phyloP scores from a whole-genome alignment of 1,284 basidiomycete species.

The Neolentinus lepideus region DNA sequence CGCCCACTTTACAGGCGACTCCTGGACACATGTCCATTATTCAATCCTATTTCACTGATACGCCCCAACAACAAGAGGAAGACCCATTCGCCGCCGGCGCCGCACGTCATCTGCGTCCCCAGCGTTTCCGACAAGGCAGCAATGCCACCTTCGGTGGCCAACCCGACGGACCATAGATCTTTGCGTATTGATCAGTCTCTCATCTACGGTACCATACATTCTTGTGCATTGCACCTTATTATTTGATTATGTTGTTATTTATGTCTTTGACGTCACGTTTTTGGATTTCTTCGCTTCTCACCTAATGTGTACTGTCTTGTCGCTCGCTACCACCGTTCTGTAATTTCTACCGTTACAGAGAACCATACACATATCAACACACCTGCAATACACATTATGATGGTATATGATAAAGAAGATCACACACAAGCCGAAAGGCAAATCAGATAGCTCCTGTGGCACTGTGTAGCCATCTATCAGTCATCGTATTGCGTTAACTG shows the following conservation, averaged over 20 bases:
- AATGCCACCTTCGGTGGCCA: background rate
- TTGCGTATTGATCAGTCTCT: background rate
- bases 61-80: slow-evolving; percentile 6
- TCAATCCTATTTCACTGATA: slow-evolving; percentile 35
- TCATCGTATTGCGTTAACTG: slow-evolving; percentile 39
- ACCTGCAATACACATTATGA: background rate
- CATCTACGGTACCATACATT: background rate
- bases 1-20: slow-evolving; percentile 33
- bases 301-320: background rate
- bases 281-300: background rate
- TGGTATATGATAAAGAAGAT: background rate
- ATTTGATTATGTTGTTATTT: slow-evolving; percentile 1
- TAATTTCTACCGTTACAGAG: background rate
- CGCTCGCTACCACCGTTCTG: background rate
- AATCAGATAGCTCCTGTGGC: background rate
- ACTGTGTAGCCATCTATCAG: slow-evolving; percentile 8
- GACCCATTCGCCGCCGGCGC: slow-evolving; percentile 1
- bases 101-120: background rate
- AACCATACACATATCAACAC: background rate
- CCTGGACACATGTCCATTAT: slow-evolving; percentile 34
- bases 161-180: background rate
- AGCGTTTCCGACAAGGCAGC: background rate
- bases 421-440: background rate
- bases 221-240: background rate
- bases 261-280: background rate